These are phyloP conservation scores for Tephrocybe sp. DNA, from an alignment of 768 basidiomycete genomes.

Conservation along the genomic window DNA sequence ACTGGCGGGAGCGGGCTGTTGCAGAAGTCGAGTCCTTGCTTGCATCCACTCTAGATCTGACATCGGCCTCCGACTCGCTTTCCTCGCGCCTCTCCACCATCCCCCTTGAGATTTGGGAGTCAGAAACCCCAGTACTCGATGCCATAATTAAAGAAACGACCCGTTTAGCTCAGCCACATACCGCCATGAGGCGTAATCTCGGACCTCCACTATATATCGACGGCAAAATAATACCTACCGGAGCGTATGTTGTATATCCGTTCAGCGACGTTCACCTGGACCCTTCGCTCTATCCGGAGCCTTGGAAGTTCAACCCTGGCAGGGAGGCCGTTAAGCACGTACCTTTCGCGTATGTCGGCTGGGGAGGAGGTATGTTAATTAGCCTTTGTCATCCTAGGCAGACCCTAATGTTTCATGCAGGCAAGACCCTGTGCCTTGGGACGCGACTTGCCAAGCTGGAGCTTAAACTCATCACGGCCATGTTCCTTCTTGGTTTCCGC, in stretches of 20 bases:
- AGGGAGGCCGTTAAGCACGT: conserved; percentile 42
- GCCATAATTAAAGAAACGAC: conserved; percentile 74
- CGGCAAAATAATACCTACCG: conserved; percentile 67
- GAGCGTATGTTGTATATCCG: conserved; percentile 75
- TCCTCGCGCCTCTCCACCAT: conserved; percentile 52
- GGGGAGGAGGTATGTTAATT: conserved; percentile 68
- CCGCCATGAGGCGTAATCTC: conserved; percentile 77
- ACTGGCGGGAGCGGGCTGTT: conserved; percentile 63
- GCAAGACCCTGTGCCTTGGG: conserved; percentile 68
- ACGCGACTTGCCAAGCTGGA: conserved; percentile 73
- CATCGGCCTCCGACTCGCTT: conserved; percentile 28
- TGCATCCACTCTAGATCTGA: conserved; percentile 31
- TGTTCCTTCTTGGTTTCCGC: conserved; percentile 64
- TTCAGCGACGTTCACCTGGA: conserved; percentile 80
- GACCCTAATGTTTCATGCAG: conserved; percentile 32
- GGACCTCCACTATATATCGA: conserved; percentile 70
- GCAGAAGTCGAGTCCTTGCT: conserved; percentile 59
- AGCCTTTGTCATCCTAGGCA: conserved; percentile 10
- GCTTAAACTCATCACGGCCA: conserved; percentile 66
- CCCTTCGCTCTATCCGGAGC: conserved; percentile 67
- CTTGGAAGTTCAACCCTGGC: conserved; percentile 74
- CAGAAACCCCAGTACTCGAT: conserved; percentile 66
- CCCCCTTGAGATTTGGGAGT: conserved; percentile 70
- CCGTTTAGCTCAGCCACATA: conserved; percentile 75
- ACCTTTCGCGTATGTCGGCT: conserved; percentile 66